Percentiles rank a stretch among this genome's conserved stretches.
These are phyloP conservation scores for Fusarium protoensiforme DNA, from an alignment of 2,329 filamentous ascomycete genomes.

Conservation along the genomic window DNA sequence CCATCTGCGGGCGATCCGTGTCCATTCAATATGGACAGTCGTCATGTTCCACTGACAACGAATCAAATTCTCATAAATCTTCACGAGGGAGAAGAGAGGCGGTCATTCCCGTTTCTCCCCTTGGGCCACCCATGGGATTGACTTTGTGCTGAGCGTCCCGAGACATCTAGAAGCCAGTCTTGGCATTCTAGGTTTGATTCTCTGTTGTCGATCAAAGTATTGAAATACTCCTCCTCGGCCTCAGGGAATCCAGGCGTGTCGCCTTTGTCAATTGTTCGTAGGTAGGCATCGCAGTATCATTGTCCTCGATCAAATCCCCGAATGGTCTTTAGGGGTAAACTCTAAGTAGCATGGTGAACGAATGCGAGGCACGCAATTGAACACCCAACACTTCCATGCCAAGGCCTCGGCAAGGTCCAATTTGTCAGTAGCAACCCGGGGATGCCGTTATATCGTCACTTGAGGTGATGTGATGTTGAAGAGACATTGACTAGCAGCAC, in stretches of 20 bases:
- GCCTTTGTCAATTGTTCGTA: background rate
- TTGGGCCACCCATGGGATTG: background rate
- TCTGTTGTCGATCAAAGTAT: background rate
- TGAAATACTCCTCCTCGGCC: background rate
- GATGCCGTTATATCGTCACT: background rate
- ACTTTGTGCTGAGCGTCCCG: slow-evolving; percentile 1
- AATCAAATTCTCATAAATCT: background rate
- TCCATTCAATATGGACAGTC: background rate
- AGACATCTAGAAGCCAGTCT: slow-evolving; percentile 7
- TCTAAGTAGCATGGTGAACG: background rate
- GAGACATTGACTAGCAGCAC: background rate
- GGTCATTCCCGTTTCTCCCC: background rate
- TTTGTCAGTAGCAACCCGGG: background rate
- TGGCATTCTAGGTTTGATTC: background rate
- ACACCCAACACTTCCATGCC: background rate
- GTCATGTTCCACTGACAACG: background rate
- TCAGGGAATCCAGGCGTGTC: background rate
- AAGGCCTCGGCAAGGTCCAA: background rate
- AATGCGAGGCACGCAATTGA: background rate
- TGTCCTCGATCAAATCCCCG: background rate
- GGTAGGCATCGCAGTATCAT: background rate
- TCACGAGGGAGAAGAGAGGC: background rate
- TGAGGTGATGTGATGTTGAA: background rate
- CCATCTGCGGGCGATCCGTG: background rate
- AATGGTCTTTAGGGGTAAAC: background rate